Evolutionary conservation across 2,329 filamentous ascomycete genomes (phyloP), one percentile per base, ranked within the genome.

Genomic region (Didymella arachidicola): DNA sequence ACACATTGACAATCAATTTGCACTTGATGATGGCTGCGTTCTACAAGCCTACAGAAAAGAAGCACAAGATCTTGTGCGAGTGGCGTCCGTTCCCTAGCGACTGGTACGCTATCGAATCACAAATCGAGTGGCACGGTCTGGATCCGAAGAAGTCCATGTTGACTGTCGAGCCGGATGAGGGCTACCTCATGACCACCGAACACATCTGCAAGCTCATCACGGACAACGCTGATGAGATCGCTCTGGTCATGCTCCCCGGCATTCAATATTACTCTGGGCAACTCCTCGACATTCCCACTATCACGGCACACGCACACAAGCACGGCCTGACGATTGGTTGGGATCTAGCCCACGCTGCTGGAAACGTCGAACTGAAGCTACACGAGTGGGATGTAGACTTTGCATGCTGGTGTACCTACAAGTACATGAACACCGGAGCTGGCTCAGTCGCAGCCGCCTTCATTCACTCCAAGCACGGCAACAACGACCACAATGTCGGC

Each of bases 261-360:
- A 89, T 97, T 41, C 93, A 97, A 74, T 97, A 93, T 80, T 96
- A 96, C 78, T 93, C 89, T 1, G 93, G 93, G 50, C 93, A 97
- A 75, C 85, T 91, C 46, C 90, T 97, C 65, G 91, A 97, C 74
- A 93, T 97, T 2, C 78, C 85, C 29, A 83, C 79, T 43, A 96
- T 97, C 75, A 97, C 93, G 1, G 82, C 83, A 2, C 84, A 93
- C 76, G 92, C 92, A 0, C 89, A 88, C 62, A 82, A 81, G 1
- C 86, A 85, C 66, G 89, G 87, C 48, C 86, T 96, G 38, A 76
- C 87, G 1, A 87, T 95, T 6, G 92, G 92, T 25, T 96, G 92
- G 92, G 92, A 96, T 73, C 87, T 94, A 26, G 92, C 92, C 0
- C 92, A 96, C 75, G 91, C 92, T 0, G 90, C 86, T 14, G 93